Evolutionary conservation across 805 yeast genomes (phyloP).

Genomic region (Komagataella ulmi): DNA sequence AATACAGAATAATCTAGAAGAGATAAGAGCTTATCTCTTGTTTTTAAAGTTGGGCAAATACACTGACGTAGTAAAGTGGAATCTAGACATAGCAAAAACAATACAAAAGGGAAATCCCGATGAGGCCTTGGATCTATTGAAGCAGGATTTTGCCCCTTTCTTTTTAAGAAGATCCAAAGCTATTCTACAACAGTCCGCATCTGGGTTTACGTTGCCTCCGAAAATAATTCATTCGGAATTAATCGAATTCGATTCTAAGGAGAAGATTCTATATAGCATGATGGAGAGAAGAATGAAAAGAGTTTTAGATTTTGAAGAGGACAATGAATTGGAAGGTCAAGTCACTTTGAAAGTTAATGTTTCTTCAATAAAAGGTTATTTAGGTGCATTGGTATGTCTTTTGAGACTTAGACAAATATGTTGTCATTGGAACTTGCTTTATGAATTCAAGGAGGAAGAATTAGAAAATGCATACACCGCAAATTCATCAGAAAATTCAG

Average conservation of each 20-base stretch:
- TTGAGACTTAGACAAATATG: conserved; percentile 23
- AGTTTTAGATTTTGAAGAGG: conserved; percentile 3
- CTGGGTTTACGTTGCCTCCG: conserved; percentile 11
- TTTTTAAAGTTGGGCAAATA: conserved; percentile 15
- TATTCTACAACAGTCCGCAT: conserved; percentile 12
- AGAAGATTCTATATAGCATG: conserved; percentile 13
- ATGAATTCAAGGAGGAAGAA: conserved; percentile 4
- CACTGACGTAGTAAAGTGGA: conserved; percentile 8
- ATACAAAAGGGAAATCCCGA: conserved; percentile 24
- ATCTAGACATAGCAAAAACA: conserved; percentile 22
- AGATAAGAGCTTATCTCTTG: conserved; percentile 33
- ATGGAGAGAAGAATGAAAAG: conserved; percentile 6
- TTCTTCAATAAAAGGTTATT: conserved; percentile 6
- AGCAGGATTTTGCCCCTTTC: conserved; percentile 15
- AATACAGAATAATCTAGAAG: conserved; percentile 40
- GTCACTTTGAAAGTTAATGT: neutral
- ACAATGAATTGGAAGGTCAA: neutral
- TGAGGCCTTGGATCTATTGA: conserved; percentile 17
- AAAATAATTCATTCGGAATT: conserved; percentile 7
- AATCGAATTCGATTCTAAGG: conserved; percentile 13
- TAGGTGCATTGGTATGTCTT: conserved; percentile 15
- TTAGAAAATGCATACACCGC: conserved; percentile 5
- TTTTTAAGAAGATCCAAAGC: conserved; percentile 34
- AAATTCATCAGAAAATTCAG: neutral
- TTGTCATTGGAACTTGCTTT: conserved; percentile 17